These are phyloP conservation scores for Crithidia thermophila DNA, from an alignment of 208 protist genomes.

Conservation along the genomic window DNA sequence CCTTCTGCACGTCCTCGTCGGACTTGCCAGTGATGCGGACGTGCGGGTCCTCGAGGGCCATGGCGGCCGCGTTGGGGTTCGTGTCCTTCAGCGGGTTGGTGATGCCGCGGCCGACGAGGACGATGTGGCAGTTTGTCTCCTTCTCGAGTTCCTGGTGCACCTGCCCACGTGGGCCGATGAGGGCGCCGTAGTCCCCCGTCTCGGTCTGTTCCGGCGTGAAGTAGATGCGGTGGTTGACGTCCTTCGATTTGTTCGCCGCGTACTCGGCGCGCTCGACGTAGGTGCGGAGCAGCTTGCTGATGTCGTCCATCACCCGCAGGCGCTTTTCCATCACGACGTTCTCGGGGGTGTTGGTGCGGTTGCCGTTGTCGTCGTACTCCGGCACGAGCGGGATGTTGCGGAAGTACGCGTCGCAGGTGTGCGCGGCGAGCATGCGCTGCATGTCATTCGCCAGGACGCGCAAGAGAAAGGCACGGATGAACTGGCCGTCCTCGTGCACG, in stretches of 20 bases:
- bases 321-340: conserved; percentile 74
- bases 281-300: conserved; percentile 63
- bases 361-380: conserved; percentile 77
- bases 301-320: conserved; percentile 68
- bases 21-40: conserved; percentile 87
- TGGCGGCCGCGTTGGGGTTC: conserved; percentile 64
- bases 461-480: conserved; percentile 81
- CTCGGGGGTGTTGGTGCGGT: conserved; percentile 83
- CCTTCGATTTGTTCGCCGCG: conserved; percentile 51
- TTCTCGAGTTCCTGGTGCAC: conserved; percentile 91
- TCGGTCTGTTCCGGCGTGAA: conserved; percentile 90
- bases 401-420: conserved; percentile 75
- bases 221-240: conserved; percentile 88
- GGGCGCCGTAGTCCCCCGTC: conserved; percentile 83
- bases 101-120: conserved; percentile 91
- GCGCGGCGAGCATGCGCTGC: conserved; percentile 69
- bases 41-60: conserved; percentile 90
- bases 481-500: conserved; percentile 80
- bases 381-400: conserved; percentile 72
- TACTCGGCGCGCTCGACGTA: conserved; percentile 60
- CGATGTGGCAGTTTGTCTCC: conserved; percentile 88
- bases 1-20: conserved; percentile 86
- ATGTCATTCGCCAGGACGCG: conserved; percentile 77
- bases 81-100: conserved; percentile 90
- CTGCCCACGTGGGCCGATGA: conserved; percentile 87